Evolutionary conservation across 805 yeast species (phyloP).

Genomic region (Candida germanica): DNA sequence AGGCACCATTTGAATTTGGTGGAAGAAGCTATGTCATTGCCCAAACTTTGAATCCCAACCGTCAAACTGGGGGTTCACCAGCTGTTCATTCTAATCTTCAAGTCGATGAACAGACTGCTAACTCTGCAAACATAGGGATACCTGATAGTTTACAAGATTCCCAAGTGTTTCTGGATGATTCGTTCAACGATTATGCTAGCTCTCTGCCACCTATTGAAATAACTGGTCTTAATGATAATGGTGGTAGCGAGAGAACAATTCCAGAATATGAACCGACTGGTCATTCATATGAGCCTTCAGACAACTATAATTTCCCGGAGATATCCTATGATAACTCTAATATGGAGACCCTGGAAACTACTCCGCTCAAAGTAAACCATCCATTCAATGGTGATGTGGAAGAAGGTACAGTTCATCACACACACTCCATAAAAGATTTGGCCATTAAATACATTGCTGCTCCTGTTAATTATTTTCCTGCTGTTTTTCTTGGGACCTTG

Average conservation of each 20-base stretch:
- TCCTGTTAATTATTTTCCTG: conserved; percentile 60
- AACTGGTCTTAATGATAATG: not conserved
- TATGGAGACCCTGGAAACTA: not conserved
- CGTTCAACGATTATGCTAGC: conserved; percentile 8
- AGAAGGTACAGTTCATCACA: not conserved
- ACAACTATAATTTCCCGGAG: not conserved
- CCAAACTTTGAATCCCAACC: conserved; percentile 18
- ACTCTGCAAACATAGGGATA: conserved; percentile 55
- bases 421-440: not conserved
- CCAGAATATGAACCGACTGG: not conserved
- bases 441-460: conserved; percentile 17
- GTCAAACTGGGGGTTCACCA: conserved; percentile 35
- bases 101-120: conserved; percentile 57
- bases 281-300: not conserved
- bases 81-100: conserved; percentile 46
- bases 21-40: conserved; percentile 39
- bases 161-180: conserved; percentile 3
- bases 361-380: not conserved
- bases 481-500: conserved; percentile 80
- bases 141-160: conserved; percentile 22
- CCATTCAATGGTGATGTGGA: not conserved
- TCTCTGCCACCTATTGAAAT: conserved; percentile 24
- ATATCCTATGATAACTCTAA: not conserved
- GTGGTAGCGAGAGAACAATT: not conserved
- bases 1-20: conserved; percentile 40